phyloP scores from a whole-genome alignment of 1,139 yeast species.

The Sugiyamaella castrensis region DNA sequence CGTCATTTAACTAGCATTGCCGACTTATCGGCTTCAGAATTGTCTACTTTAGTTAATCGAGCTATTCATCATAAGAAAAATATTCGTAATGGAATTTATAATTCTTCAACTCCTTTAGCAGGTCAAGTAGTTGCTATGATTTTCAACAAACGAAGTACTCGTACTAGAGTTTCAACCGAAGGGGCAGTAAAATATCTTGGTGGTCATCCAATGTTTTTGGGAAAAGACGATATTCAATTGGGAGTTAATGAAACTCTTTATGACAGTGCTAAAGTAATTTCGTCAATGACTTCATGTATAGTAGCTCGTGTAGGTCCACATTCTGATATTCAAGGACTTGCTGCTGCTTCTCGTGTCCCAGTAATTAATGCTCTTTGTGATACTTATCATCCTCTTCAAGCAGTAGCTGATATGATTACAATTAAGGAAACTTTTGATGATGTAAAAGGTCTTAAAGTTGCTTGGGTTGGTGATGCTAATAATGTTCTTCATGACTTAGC shows the following conservation, averaged over 20 bases:
- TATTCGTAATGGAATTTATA: slow-evolving; percentile 32
- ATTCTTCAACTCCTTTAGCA: slow-evolving; percentile 44
- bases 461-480: slow-evolving; percentile 97
- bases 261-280: slow-evolving; percentile 83
- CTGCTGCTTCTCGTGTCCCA: slow-evolving; percentile 70
- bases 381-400: slow-evolving; percentile 90
- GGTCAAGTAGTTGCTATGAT: slow-evolving; percentile 83
- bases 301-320: slow-evolving; percentile 94
- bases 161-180: slow-evolving; percentile 91
- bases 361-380: slow-evolving; percentile 93
- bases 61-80: slow-evolving; percentile 33
- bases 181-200: slow-evolving; percentile 94
- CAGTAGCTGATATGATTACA: slow-evolving; percentile 85
- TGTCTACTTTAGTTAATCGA: slow-evolving; percentile 56
- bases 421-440: slow-evolving; percentile 70
- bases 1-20: slow-evolving; percentile 80
- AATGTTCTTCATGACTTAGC: slow-evolving; percentile 92
- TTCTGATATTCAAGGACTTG: slow-evolving; percentile 72
- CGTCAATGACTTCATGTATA: slow-evolving; percentile 92
- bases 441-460: slow-evolving; percentile 64
- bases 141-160: slow-evolving; percentile 87
- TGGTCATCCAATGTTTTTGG: slow-evolving; percentile 94
- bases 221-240: slow-evolving; percentile 92
- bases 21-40: slow-evolving; percentile 68
- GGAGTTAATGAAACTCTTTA: slow-evolving; percentile 89